Evolutionary conservation across 2,329 filamentous ascomycete species (phyloP).

Genomic region (Graphilbum ipis-grandicollis): DNA sequence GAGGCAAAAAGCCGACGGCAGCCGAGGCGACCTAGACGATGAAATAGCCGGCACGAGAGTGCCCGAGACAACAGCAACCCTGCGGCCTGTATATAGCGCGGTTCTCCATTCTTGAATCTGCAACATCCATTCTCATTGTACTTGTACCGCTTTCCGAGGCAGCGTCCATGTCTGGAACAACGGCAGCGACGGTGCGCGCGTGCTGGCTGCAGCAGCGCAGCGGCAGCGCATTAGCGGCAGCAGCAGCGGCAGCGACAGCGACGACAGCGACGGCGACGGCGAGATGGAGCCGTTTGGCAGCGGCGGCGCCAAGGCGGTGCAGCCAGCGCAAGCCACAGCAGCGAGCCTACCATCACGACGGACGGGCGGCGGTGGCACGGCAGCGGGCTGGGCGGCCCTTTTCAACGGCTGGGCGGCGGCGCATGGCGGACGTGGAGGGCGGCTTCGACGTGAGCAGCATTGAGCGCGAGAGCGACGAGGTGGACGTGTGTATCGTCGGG

Average conservation of each 20-base stretch:
- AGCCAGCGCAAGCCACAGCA: no score
- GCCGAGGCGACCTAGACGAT: not conserved
- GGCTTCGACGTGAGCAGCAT: slow-evolving; percentile 50
- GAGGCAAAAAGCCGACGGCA: not conserved
- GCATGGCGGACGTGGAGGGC: slow-evolving; percentile 18
- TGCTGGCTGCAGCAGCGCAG: not conserved
- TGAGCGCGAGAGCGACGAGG: slow-evolving; percentile 80
- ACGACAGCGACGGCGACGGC: not conserved
- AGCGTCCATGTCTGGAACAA: no score
- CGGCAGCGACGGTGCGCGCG: not conserved
- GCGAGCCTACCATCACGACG: not conserved
- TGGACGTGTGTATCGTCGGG: slow-evolving; percentile 93
- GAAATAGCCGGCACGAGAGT: no score
- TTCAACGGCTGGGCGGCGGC: not conserved
- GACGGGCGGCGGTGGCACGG: not conserved
- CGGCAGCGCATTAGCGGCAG: not conserved
- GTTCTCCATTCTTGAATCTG: no score
- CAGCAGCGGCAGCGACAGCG: no score
- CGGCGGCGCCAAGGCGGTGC: no score
- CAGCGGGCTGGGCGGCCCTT: not conserved
- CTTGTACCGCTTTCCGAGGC: no score
- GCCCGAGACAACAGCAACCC: no score
- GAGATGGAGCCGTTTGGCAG: not conserved
- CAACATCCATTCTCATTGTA: no score
- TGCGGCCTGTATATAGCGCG: no score